Evolutionary conservation across 2,329 filamentous ascomycete genomes (phyloP).

Genomic region (Truncatella angustata): DNA sequence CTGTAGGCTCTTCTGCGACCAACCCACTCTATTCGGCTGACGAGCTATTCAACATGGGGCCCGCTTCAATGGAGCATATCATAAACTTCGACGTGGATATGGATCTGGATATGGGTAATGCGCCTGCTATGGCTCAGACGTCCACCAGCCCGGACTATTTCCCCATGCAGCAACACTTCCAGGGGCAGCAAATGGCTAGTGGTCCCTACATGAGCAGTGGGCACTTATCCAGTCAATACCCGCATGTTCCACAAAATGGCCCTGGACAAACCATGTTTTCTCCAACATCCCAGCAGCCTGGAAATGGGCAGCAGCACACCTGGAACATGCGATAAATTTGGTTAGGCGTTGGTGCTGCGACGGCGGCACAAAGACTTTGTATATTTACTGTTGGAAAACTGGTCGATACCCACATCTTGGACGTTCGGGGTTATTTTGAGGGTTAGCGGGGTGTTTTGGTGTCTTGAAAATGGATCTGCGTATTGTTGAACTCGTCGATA

Average conservation of each 20-base stretch:
- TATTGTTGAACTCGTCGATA: too few relatives aligned
- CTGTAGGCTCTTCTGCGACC: not conserved
- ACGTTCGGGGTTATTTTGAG: too few relatives aligned
- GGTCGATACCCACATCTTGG: too few relatives aligned
- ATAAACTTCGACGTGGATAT: not conserved
- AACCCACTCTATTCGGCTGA: not conserved
- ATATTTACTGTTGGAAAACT: too few relatives aligned
- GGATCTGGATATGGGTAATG: not conserved
- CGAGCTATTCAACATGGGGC: not conserved
- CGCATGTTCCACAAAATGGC: not conserved
- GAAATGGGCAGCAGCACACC: too few relatives aligned
- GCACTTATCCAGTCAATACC: not conserved
- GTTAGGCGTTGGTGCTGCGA: too few relatives aligned
- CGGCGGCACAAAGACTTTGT: too few relatives aligned
- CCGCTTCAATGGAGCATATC: not conserved
- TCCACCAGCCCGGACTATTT: not conserved
- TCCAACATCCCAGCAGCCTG: too few relatives aligned
- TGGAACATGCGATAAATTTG: too few relatives aligned
- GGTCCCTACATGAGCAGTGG: not conserved
- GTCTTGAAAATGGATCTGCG: too few relatives aligned
- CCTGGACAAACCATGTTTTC: not conserved
- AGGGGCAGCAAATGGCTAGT: not conserved
- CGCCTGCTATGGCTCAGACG: not conserved
- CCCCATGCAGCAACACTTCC: not conserved
- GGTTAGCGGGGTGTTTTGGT: too few relatives aligned